A percentile compares a stretch with the other conserved stretches of the same genome.
These are phyloP conservation scores for Neofusicoccum umdonicola DNA, from an alignment of 2,329 filamentous ascomycete genomes.

Conservation along the genomic window DNA sequence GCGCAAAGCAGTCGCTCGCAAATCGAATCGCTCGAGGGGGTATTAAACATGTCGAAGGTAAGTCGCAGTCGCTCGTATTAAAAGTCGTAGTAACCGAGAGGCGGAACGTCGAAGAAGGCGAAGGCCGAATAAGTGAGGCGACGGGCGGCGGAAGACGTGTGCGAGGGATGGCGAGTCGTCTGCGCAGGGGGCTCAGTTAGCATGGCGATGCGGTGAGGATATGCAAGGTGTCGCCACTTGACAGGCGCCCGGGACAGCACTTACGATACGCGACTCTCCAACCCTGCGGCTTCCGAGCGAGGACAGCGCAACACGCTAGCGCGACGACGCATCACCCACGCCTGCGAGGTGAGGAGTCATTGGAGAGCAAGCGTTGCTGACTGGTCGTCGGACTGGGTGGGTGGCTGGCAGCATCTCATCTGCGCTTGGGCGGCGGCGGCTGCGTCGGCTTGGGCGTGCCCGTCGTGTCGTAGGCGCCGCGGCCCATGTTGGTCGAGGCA, in stretches of 20 bases:
- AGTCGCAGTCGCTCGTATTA: conserved; percentile 19
- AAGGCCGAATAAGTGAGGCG: conserved; percentile 4
- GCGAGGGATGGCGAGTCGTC: conserved; percentile 17
- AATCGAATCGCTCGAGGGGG: conserved; percentile 33
- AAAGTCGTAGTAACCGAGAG: conserved; percentile 19
- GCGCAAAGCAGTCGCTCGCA: conserved; percentile 17
- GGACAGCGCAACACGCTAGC: conserved; percentile 9
- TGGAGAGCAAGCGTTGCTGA: conserved; percentile 1
- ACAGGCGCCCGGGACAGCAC: conserved; percentile 6
- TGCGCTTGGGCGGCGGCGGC: conserved; percentile 40
- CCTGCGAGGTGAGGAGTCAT: conserved; percentile 15
- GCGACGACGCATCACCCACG: conserved; percentile 13
- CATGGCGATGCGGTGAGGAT: background rate
- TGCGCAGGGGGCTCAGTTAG: conserved; percentile 16
- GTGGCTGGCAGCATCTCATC: conserved; percentile 20
- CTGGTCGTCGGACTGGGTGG: background rate
- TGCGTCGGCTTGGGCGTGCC: conserved; percentile 47
- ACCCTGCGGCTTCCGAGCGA: conserved; percentile 9
- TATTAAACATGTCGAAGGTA: conserved; percentile 31
- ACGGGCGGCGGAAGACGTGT: conserved; percentile 10
- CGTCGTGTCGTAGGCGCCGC: conserved; percentile 51
- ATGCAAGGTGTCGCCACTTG: conserved; percentile 18
- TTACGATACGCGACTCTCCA: conserved; percentile 13
- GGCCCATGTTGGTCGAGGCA: conserved; percentile 45
- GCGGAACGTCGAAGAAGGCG: conserved; percentile 3